Conservation (phyloP, 176 grass and related monocot genomes). For the Zoysia japonica region DNA sequence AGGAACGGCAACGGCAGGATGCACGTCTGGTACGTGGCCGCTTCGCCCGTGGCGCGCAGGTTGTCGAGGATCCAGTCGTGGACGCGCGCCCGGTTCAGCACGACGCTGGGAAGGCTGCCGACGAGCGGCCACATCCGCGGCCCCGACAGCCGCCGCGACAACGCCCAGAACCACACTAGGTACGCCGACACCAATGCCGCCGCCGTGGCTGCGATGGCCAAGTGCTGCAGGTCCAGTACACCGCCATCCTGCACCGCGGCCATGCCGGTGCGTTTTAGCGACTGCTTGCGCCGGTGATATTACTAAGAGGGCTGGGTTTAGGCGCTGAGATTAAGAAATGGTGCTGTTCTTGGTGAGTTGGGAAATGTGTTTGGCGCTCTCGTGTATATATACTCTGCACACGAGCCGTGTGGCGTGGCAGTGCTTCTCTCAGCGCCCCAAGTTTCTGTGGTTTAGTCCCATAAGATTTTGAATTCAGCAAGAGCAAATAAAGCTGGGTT, state of each 20-base stretch:
- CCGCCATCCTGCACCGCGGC: conserved; percentile 31
- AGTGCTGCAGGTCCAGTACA: conserved; percentile 14
- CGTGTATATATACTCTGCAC: conserved; percentile 47
- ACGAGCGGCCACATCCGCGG: conserved; percentile 81
- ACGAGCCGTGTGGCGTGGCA: conserved; percentile 38
- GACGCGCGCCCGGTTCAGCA: conserved; percentile 65
- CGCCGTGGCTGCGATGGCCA: conserved; percentile 19
- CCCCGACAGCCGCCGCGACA: conserved; percentile 65
- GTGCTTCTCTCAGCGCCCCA: conserved; percentile 19
- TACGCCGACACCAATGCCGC: conserved; percentile 57
- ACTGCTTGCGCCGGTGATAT: conserved; percentile 1
- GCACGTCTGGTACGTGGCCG: conserved; percentile 93
- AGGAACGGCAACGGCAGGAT: conserved; percentile 74
- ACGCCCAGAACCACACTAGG: conserved; percentile 77
- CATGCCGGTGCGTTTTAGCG: conserved; percentile 38
- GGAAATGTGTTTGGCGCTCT: conserved; percentile 60
- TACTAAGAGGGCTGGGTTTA: conserved; percentile 31
- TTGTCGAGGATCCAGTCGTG: conserved; percentile 95
- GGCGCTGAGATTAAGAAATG: conserved; percentile 46
- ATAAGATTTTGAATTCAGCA: conserved; percentile 46
- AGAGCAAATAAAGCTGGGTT: conserved; percentile 20
- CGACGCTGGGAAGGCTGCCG: conserved; percentile 75
- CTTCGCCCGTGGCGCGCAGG: conserved; percentile 67
- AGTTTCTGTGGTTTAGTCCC: conserved; percentile 33
- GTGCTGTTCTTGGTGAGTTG: conserved; percentile 48